phyloP scores from a whole-genome alignment of 805 yeast species.

The Candida quercuum region DNA sequence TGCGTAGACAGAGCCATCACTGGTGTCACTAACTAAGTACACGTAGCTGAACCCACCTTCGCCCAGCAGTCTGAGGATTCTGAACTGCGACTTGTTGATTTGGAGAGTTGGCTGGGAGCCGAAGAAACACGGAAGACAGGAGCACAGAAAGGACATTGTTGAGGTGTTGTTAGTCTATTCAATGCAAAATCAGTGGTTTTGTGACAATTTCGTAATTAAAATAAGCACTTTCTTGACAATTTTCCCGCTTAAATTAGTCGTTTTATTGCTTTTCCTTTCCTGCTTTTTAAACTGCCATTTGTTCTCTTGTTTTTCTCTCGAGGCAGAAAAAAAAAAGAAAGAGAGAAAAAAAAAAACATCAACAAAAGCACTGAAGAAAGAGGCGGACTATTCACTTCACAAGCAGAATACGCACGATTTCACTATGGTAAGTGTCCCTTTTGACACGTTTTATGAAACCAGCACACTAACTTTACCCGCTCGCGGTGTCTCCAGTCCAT shows the following conservation, averaged over 20 bases:
- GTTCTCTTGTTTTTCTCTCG: too few relatives aligned
- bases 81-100: conserved; percentile 58
- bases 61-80: conserved; percentile 67
- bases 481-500: conserved; percentile 25
- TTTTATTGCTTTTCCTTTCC: too few relatives aligned
- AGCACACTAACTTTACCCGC: background rate
- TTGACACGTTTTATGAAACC: conserved; percentile 2
- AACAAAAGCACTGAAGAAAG: background rate
- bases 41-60: conserved; percentile 91
- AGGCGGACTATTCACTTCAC: background rate
- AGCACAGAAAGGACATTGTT: conserved; percentile 8
- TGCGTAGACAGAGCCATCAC: conserved; percentile 50
- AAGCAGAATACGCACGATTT: background rate
- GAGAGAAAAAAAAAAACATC: background rate
- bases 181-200: conserved; percentile 8
- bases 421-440: conserved; percentile 8
- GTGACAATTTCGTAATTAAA: conserved; percentile 3
- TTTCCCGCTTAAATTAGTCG: too few relatives aligned
- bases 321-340: background rate
- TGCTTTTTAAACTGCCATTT: too few relatives aligned
- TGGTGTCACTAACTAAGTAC: conserved; percentile 57
- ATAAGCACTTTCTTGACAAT: background rate
- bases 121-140: conserved; percentile 20
- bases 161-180: too few relatives aligned
- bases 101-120: conserved; percentile 47